phyloP scores from a whole-genome alignment of 176 grass and related monocot genomes.

The Eremochloa ophiuroides region DNA sequence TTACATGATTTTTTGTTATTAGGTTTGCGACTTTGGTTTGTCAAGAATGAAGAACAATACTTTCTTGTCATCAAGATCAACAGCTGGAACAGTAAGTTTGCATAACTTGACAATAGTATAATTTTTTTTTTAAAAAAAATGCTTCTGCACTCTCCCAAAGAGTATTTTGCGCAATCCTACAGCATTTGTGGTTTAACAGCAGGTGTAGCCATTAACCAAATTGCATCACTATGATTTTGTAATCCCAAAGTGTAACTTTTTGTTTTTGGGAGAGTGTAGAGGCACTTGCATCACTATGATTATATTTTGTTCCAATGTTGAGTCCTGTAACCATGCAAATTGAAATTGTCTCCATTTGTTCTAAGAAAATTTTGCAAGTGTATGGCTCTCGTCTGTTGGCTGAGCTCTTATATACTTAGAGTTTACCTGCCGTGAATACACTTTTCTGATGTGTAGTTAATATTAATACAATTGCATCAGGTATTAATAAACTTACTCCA shows the following conservation, averaged over 20 bases:
- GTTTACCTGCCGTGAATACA: background rate
- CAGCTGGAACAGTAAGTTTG: constrained; percentile 93
- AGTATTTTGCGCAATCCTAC: background rate
- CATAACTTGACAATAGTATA: background rate
- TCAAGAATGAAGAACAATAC: constrained; percentile 96
- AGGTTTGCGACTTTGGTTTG: constrained; percentile 99
- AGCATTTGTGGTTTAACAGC: background rate
- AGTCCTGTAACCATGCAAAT: background rate
- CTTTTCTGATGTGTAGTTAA: constrained; percentile 7
- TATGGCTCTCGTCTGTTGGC: background rate
- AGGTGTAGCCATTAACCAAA: background rate
- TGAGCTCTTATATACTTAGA: constrained; percentile 7
- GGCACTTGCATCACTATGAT: background rate
- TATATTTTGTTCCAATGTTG: constrained; percentile 6
- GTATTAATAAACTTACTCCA: constrained; percentile 22
- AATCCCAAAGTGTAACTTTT: background rate
- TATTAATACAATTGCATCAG: constrained; percentile 28
- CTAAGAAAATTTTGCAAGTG: background rate
- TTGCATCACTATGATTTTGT: too few relatives aligned
- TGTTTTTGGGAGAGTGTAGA: background rate
- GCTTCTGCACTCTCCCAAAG: background rate
- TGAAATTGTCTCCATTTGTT: constrained; percentile 3
- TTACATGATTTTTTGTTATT: constrained; percentile 25
- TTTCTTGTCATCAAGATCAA: constrained; percentile 97
- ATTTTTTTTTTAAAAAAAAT: background rate